Evolutionary conservation across 2,329 filamentous ascomycete genomes (phyloP), one percentile per base, ranked within the genome.

Genomic region (Thelonectria discophora): DNA sequence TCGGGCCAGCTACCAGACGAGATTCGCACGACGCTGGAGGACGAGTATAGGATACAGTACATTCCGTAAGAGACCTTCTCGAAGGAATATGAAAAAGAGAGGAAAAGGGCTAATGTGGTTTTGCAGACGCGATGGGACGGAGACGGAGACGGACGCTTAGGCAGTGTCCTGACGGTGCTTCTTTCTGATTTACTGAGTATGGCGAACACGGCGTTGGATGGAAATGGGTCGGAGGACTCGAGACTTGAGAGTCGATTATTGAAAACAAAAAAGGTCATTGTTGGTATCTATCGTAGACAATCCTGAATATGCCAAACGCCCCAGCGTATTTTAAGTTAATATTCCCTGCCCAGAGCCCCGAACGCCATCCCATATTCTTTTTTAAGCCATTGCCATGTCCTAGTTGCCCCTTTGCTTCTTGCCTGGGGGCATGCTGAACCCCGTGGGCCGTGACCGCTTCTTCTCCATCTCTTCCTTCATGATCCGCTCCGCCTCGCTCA

Each of bases 401-500:
- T 64, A 76, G 39, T 52, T 67, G 17, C 62, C 81, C 65, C 79
- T 81, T 60, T 80, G 84, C 69, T 84, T 86, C 77, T 89, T 88
- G 50, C 77, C 77, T 1, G 80, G 77, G 7, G 79, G 75, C 48
- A 81, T 81, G 17, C 77, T 78, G 54, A 81, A 80, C 0, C 82
- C 82, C 4, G 73, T 73, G 10, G 81, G 84, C 49, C 86, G 80
- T 34, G 82, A 77, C 57, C 89, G 82, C 74, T 93, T 93, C 65
- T 84, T 82, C 69, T 93, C 90, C 77, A 92, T 84, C 73, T 94
- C 91, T 69, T 91, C 90, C 76, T 90, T 92, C 93, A 97, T 97
- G 71, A 95, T 96, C 55, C 90, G 85, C 77, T 94, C 93, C 3
- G 89, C 90, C 73, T 96, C 92, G 71, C 91, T 94, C 86, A 97